phyloP scores from a whole-genome alignment of 192 early-diverging fungal species.

The Haplosporangium gracile region DNA sequence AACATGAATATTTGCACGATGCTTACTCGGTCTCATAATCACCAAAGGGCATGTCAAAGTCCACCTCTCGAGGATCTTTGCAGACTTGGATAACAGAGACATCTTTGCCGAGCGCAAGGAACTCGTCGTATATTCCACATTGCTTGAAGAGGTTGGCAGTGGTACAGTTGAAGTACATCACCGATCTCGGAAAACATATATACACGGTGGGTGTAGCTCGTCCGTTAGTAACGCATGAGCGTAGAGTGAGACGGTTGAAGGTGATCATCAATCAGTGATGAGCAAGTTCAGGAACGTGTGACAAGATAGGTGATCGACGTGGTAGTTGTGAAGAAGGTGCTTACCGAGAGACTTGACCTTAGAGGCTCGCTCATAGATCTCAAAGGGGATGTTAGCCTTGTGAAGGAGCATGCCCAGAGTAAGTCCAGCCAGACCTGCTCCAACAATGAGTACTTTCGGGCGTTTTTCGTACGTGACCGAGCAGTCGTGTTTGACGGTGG shows the following conservation, averaged over 20 bases:
- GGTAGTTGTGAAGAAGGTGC: too few relatives aligned
- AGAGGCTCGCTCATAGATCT: not conserved
- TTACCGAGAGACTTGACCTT: not conserved
- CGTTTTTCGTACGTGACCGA: not conserved
- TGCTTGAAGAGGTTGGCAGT: conserved; percentile 5
- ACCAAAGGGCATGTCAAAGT: not conserved
- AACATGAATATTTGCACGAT: too few relatives aligned
- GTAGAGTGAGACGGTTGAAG: too few relatives aligned
- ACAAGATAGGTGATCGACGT: too few relatives aligned
- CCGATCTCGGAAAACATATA: not conserved
- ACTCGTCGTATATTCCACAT: conserved; percentile 12
- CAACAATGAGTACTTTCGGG: not conserved
- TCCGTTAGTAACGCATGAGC: too few relatives aligned
- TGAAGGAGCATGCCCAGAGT: not conserved
- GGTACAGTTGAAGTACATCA: not conserved
- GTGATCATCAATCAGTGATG: too few relatives aligned
- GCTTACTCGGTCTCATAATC: not conserved
- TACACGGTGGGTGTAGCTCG: too few relatives aligned
- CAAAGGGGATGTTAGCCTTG: not conserved
- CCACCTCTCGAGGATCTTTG: not conserved
- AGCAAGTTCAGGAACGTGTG: too few relatives aligned
- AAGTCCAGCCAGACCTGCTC: conserved; percentile 4
- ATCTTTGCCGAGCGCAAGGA: not conserved
- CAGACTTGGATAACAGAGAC: not conserved
- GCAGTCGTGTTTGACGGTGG: not conserved